Evolutionary conservation across 2,329 filamentous ascomycete species (phyloP), one percentile per base, ranked within the genome.

Genomic region (Paracoccidioides brasiliensis): DNA sequence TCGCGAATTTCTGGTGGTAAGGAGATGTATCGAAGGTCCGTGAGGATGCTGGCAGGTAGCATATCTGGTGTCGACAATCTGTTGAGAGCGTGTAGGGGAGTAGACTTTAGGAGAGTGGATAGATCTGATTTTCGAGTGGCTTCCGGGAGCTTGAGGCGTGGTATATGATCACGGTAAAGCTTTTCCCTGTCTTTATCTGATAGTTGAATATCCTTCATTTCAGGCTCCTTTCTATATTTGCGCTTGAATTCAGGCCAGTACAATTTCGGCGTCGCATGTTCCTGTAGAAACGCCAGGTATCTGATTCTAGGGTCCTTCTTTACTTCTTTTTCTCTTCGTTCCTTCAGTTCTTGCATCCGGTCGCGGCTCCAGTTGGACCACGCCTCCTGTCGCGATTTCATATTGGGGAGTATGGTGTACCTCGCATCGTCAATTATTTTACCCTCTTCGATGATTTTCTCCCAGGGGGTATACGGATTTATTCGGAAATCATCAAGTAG

Each of bases 191-290:
- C 74, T 59, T 74, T 76, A 58, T 77, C 75, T 28, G 69, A 67
- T 45, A 77, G 59, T 15, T 72, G 66, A 5, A 64, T 63, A 54
- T 73, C 70, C 55, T 69, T 74, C 86, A 98, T 90, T 53, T 84
- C 80, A 0, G 80, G 70, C 60, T 95, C 90, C 61, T 86, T 90
- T 61, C 85, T 86, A 71, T 83, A 93, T 67, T 96, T 98, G 38
- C 93, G 79, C 64, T 88, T 89, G 72, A 98, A 98, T 68, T 98
- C 93, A 0, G 88, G 85, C 93, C 93, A 98, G 76, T 95, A 98
- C 0, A 98, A 78, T 72, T 95, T 97, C 0, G 88, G 85, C 0
- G 85, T 93, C 0, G 90, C 91, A 62, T 89, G 81, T 51, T 85
- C 81, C 60, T 91, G 83, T 35, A 98, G 75, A 60, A 98, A 86